Evolutionary conservation across 2,329 filamentous ascomycete species (phyloP).

Genomic region (Diaporthe ampelina): DNA sequence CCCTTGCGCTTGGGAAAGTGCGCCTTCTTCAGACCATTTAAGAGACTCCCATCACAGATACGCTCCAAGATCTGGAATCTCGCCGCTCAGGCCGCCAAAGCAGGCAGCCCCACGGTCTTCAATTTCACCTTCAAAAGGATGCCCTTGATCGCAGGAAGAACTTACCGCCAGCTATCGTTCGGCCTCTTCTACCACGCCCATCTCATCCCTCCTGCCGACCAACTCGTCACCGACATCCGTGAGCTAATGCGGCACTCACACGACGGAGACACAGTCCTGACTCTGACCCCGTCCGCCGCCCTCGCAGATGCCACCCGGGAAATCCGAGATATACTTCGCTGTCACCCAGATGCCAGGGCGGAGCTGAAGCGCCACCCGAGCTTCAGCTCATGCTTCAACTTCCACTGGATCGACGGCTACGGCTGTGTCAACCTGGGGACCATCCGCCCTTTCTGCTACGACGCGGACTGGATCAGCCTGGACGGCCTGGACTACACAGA

Average conservation of each 20-base stretch:
- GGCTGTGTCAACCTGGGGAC: neutral
- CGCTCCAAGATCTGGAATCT: neutral
- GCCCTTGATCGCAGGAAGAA: too few species aligned
- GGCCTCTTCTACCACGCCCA: neutral
- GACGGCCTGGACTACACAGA: neutral
- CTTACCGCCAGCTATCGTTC: neutral
- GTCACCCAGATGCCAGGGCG: neutral
- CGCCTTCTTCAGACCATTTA: neutral
- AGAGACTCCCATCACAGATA: neutral
- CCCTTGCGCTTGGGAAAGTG: neutral
- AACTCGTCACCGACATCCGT: neutral
- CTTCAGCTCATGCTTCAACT: neutral
- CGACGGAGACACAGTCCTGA: neutral
- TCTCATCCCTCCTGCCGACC: rapidly evolving
- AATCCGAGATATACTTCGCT: neutral
- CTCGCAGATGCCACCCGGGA: neutral
- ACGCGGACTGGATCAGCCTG: neutral
- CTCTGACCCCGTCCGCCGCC: neutral
- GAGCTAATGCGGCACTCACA: neutral
- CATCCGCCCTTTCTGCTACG: neutral
- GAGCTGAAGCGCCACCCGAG: neutral
- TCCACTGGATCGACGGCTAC: neutral
- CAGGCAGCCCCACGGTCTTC: neutral
- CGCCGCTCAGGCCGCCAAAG: neutral
- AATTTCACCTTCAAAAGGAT: neutral